These are phyloP conservation scores for Leccinum pallidistipes DNA, from an alignment of 1,284 basidiomycete genomes.

Conservation along the genomic window DNA sequence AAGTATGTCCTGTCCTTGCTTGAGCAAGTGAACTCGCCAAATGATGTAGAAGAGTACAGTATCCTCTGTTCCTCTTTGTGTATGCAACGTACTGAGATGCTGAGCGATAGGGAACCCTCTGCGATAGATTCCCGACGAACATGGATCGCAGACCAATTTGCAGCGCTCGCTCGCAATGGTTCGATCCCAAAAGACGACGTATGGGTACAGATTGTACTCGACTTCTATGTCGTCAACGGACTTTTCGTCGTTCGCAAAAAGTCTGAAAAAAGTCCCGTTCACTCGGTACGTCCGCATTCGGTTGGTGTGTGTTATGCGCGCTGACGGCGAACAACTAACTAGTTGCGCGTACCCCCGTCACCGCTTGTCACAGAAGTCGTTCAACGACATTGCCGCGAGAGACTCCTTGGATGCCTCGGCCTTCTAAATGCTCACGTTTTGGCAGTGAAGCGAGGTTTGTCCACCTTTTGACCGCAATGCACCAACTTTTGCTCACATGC, in stretches of 20 bases:
- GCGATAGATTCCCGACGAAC: conserved; percentile 55
- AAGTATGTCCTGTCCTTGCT: conserved; percentile 78
- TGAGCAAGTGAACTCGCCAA: conserved; percentile 55
- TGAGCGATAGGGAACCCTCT: conserved; percentile 44
- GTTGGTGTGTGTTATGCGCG: background rate
- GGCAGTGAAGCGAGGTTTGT: conserved; percentile 50
- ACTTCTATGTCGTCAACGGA: conserved; percentile 84
- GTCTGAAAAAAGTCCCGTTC: conserved; percentile 63
- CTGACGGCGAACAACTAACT: conserved; percentile 5
- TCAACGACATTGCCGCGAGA: conserved; percentile 63
- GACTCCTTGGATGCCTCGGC: conserved; percentile 74
- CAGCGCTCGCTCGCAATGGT: conserved; percentile 76
- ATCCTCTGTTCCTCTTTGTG: conserved; percentile 2
- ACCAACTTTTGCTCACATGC: background rate
- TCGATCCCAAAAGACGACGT: conserved; percentile 80
- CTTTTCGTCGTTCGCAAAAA: conserved; percentile 79
- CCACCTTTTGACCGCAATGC: background rate
- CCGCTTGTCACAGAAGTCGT: conserved; percentile 75
- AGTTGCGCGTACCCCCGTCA: conserved; percentile 60
- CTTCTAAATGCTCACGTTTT: conserved; percentile 67
- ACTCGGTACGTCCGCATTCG: conserved; percentile 46
- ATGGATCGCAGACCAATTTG: conserved; percentile 90
- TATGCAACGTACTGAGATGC: conserved; percentile 14
- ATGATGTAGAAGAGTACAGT: conserved; percentile 41
- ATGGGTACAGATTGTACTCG: conserved; percentile 74